phyloP scores from a whole-genome alignment of 257 asterid genomes.

The Plantago major region DNA sequence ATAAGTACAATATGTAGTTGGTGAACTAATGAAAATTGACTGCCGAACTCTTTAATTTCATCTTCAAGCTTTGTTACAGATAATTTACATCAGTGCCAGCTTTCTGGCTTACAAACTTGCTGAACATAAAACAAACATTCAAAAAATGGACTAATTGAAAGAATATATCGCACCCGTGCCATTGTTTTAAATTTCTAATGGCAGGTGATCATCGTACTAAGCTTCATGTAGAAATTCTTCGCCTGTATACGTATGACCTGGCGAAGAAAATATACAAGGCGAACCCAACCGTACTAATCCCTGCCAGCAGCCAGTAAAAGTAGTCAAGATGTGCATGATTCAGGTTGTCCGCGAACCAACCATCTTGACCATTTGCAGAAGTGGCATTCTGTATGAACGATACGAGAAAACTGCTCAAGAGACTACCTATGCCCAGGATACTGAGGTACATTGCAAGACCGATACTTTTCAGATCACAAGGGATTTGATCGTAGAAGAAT shows the following conservation, averaged over 20 bases:
- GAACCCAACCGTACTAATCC: constrained; percentile 20
- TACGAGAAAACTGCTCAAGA: constrained; percentile 44
- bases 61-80: not conserved
- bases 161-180: not conserved
- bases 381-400: constrained; percentile 27
- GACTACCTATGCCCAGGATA: constrained; percentile 38
- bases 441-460: constrained; percentile 40
- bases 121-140: not conserved
- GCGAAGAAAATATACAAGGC: constrained; percentile 21
- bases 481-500: constrained; percentile 48
- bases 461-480: constrained; percentile 37
- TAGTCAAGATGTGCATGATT: constrained; percentile 38
- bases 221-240: not conserved
- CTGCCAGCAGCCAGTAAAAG: constrained; percentile 31
- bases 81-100: not conserved
- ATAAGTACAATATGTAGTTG: too few species aligned
- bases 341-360: constrained; percentile 36
- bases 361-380: constrained; percentile 11
- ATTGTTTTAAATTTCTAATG: not conserved
- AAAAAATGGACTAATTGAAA: constrained; percentile 5
- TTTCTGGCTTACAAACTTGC: not conserved
- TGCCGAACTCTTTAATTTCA: too few species aligned
- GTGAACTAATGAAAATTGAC: too few species aligned
- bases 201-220: not conserved
- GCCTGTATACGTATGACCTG: constrained; percentile 17